These are phyloP conservation scores for Gossypium aridum DNA, from an alignment of 441 rosid species.

Conservation along the genomic window DNA sequence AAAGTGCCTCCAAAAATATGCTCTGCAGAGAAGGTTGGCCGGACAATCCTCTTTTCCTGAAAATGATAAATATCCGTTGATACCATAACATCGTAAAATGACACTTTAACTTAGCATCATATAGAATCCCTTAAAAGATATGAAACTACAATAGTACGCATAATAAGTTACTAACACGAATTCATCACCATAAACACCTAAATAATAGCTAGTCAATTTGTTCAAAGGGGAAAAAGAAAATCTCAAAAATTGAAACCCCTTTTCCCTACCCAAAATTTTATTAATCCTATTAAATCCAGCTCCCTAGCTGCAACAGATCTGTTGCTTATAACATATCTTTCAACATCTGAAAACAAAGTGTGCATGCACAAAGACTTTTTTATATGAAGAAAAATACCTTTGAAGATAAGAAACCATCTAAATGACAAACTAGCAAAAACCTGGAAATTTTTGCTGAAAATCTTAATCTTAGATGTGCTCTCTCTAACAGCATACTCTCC, in stretches of 20 bases:
- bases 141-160: not conserved
- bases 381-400: not conserved
- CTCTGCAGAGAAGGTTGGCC: slow-evolving; percentile 97
- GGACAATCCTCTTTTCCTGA: slow-evolving; percentile 89
- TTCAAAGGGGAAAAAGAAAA: not conserved
- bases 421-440: slow-evolving; percentile 31
- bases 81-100: not conserved
- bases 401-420: not conserved
- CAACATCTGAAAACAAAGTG: not conserved
- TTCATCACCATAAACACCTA: not conserved
- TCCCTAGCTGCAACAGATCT: not conserved
- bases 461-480: slow-evolving; percentile 85
- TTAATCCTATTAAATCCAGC: not conserved
- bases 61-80: slow-evolving; percentile 21
- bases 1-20: slow-evolving; percentile 82
- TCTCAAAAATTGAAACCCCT: not conserved
- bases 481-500: slow-evolving; percentile 98
- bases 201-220: not conserved
- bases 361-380: not conserved
- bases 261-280: not conserved
- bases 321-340: not conserved
- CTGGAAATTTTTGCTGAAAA: slow-evolving; percentile 95
- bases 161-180: not conserved
- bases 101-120: not conserved
- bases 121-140: not conserved